Percentiles rank a stretch among this genome's conserved stretches.
phyloP scores from a whole-genome alignment of 2,329 filamentous ascomycete genomes.

The Thielaviopsis populi region DNA sequence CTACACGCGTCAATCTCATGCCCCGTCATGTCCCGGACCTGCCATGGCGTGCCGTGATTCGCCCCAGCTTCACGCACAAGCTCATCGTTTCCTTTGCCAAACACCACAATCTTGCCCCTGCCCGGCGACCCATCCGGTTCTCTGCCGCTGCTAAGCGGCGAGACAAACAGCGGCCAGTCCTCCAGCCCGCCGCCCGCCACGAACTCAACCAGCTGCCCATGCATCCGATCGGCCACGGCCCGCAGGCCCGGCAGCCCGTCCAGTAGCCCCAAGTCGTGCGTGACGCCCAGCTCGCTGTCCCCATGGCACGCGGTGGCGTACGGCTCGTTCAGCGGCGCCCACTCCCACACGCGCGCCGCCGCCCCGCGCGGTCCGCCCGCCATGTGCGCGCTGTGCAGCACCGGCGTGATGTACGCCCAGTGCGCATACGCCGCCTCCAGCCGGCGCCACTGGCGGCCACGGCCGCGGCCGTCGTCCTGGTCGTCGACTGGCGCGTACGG shows the following conservation, averaged over 20 bases:
- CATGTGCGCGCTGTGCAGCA: conserved; percentile 42
- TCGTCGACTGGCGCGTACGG: conserved; percentile 26
- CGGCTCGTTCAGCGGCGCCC: conserved; percentile 31
- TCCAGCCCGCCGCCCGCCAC: conserved; percentile 18
- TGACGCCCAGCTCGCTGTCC: conserved; percentile 31
- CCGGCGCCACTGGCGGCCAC: conserved; percentile 42
- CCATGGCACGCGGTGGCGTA: conserved; percentile 33
- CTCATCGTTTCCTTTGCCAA: conserved; percentile 47
- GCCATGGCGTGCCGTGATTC: conserved; percentile 29
- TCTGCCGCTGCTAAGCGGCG: conserved; percentile 24
- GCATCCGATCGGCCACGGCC: conserved; percentile 29
- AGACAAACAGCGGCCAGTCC: conserved; percentile 31
- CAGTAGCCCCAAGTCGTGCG: conserved; percentile 29
- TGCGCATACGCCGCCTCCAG: conserved; percentile 47
- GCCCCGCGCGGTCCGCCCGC: background rate
- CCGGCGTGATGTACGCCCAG: conserved; percentile 50
- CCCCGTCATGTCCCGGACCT: conserved; percentile 28
- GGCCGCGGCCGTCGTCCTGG: conserved; percentile 17
- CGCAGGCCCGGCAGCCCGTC: conserved; percentile 26
- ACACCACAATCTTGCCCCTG: conserved; percentile 34
- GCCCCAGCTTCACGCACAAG: conserved; percentile 24
- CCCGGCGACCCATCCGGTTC: conserved; percentile 15
- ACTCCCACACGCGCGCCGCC: conserved; percentile 42
- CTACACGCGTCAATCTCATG: conserved; percentile 35
- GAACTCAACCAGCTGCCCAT: conserved; percentile 28